Evolutionary conservation across 768 basidiomycete species (phyloP).

Genomic region (Tremella mesenterica): DNA sequence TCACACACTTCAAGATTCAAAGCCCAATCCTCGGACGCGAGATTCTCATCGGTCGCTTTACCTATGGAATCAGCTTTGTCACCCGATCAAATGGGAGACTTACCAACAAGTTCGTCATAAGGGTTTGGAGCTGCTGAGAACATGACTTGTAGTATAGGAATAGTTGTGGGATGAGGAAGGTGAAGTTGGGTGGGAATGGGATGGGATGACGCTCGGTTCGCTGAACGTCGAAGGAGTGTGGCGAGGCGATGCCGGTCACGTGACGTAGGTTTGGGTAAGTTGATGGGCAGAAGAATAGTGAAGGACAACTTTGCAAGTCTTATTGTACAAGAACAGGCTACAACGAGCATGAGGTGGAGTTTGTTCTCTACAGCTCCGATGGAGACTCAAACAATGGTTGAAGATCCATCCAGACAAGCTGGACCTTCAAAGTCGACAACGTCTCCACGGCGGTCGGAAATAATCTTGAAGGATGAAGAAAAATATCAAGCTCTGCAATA

Average conservation of each 20-base stretch:
- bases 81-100: slow-evolving; percentile 43
- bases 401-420: too few relatives aligned
- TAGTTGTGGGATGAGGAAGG: neutral
- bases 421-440: neutral
- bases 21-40: slow-evolving; percentile 93
- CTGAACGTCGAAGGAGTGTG: too few relatives aligned
- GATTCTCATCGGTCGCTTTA: slow-evolving; percentile 96
- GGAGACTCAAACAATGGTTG: too few relatives aligned
- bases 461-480: slow-evolving; percentile 33
- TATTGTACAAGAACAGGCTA: too few relatives aligned
- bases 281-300: too few relatives aligned
- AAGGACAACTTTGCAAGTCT: too few relatives aligned
- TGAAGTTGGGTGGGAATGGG: neutral
- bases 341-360: too few relatives aligned
- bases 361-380: too few relatives aligned
- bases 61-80: slow-evolving; percentile 47
- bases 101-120: slow-evolving; percentile 88
- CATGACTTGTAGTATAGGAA: slow-evolving; percentile 14
- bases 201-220: too few relatives aligned
- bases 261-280: too few relatives aligned
- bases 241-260: too few relatives aligned
- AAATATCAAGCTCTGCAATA: slow-evolving; percentile 46
- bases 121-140: slow-evolving; percentile 34
- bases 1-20: slow-evolving; percentile 88
- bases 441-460: slow-evolving; percentile 17